Percentiles rank a stretch among this genome's conserved stretches.
Evolutionary conservation across 2,329 filamentous ascomycete genomes (phyloP).

Genomic region (Sclerotinia subarctica): DNA sequence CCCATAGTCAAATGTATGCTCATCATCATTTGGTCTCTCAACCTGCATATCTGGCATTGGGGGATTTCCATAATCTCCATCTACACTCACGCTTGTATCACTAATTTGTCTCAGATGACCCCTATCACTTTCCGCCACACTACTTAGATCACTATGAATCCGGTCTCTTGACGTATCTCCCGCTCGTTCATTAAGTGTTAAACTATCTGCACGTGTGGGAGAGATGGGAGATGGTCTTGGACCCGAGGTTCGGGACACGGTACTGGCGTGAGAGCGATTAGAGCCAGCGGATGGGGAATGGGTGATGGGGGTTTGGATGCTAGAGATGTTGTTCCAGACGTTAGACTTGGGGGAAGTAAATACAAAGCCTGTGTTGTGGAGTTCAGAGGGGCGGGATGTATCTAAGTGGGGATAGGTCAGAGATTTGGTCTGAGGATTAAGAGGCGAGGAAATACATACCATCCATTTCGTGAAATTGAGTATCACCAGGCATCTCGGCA

Average conservation of each 20-base stretch:
- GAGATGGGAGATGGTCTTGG: slow-evolving; percentile 23
- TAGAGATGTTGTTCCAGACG: slow-evolving; percentile 14
- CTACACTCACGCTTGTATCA: slow-evolving; percentile 32
- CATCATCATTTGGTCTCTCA: background rate
- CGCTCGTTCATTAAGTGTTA: slow-evolving; percentile 20
- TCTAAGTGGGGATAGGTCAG: slow-evolving; percentile 23
- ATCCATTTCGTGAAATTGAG: slow-evolving; percentile 38
- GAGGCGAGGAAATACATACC: slow-evolving; percentile 30
- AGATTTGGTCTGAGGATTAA: background rate
- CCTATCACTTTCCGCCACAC: slow-evolving; percentile 26
- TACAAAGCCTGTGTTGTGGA: slow-evolving; percentile 28
- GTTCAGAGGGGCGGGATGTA: slow-evolving; percentile 31
- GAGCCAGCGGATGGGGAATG: slow-evolving; percentile 24
- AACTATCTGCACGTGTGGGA: slow-evolving; percentile 25
- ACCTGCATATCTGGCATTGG: background rate
- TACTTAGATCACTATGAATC: slow-evolving; percentile 25
- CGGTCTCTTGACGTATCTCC: background rate
- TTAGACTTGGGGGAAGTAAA: slow-evolving; percentile 11
- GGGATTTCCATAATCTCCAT: slow-evolving; percentile 20
- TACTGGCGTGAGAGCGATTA: slow-evolving; percentile 25
- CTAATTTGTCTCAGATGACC: slow-evolving; percentile 32
- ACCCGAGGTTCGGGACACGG: slow-evolving; percentile 28
- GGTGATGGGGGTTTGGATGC: slow-evolving; percentile 4
- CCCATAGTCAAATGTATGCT: background rate
- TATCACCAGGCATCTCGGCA: slow-evolving; percentile 32